Evolutionary conservation across 2,329 filamentous ascomycete genomes (phyloP), one percentile per base, ranked within the genome.

Genomic region (Dactylellina parvicollis): DNA sequence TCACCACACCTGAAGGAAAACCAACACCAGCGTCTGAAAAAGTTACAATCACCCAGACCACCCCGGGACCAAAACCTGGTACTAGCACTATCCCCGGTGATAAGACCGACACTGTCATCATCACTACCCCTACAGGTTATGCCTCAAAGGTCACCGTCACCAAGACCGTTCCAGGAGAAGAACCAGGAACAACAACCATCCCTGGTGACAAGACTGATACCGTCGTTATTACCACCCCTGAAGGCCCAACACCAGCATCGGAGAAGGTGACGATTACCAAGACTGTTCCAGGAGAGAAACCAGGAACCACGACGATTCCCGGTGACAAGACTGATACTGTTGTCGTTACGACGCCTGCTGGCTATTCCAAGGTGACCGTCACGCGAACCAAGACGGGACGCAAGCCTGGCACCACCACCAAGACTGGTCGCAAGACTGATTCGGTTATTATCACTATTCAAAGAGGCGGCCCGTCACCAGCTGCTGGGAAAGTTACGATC

Each of bases 301-400:
- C 34, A 4, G 52, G 52, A 28, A 56, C 52, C 1, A 56, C 52
- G 14, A 56, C 52, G 2, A 42, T 26, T 20, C 42, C 52, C 5
- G 52, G 52, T 4, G 5, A 18, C 2, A 42, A 18, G 8, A 56
- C 52, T 10, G 52, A 42, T 16, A 42, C 36, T n/a, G 52, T 56
- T 12, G 18, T 56, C 12, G 42, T 56, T 9, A 56, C 52, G 4
- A 42, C 36, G 14, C 18, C 52, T 16, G 9, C 52, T 1, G 36
- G 34, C 3, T 3, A 16, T 0, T 12, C 16, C 8, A 20, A 38
- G 4, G 4, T 7, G 10, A 8, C 40, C n/a, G 20, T 16, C 8
- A 50, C 47, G 2, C 18, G 18, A 1, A 50, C 47, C 1, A 34
- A n/a, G 2, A n/a, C 47, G 7, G 47, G 47, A 9, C 10, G 12